phyloP scores from a whole-genome alignment of 108 stramenopile species.

The Chaetoceros muelleri region DNA sequence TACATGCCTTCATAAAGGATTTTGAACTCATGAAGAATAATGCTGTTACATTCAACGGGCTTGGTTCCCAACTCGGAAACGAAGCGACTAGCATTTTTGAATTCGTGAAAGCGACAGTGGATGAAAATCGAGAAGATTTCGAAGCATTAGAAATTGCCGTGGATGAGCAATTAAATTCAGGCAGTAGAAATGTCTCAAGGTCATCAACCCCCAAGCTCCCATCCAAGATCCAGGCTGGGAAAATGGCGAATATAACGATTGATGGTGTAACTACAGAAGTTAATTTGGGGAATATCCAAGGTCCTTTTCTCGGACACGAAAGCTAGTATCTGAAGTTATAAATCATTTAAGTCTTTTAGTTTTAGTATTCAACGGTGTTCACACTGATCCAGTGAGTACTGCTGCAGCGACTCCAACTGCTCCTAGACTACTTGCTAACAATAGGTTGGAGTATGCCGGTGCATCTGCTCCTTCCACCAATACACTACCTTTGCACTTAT shows the following conservation, averaged over 20 bases:
- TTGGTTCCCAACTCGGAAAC: constrained; percentile 29
- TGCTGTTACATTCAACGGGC: constrained; percentile 77
- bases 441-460: too few relatives aligned
- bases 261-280: neutral
- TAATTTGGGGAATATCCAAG: neutral
- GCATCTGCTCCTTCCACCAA: too few relatives aligned
- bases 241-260: neutral
- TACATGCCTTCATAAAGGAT: constrained; percentile 52
- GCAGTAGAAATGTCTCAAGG: constrained; percentile 7
- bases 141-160: constrained; percentile 64
- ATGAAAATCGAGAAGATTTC: constrained; percentile 53
- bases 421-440: too few relatives aligned
- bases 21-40: constrained; percentile 80
- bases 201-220: neutral
- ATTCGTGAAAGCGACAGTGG: constrained; percentile 44
- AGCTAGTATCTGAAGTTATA: neutral
- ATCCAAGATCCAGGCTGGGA: neutral
- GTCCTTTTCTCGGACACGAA: neutral
- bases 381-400: too few relatives aligned
- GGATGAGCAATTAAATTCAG: constrained; percentile 43
- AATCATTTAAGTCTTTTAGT: too few relatives aligned
- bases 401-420: too few relatives aligned
- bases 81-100: constrained; percentile 68
- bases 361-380: too few relatives aligned
- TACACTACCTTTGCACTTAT: too few relatives aligned